A percentile compares a stretch with the other conserved stretches of the same genome.
phyloP scores from a whole-genome alignment of 2,329 filamentous ascomycete species.

The Ceratocystiopsis sp. region DNA sequence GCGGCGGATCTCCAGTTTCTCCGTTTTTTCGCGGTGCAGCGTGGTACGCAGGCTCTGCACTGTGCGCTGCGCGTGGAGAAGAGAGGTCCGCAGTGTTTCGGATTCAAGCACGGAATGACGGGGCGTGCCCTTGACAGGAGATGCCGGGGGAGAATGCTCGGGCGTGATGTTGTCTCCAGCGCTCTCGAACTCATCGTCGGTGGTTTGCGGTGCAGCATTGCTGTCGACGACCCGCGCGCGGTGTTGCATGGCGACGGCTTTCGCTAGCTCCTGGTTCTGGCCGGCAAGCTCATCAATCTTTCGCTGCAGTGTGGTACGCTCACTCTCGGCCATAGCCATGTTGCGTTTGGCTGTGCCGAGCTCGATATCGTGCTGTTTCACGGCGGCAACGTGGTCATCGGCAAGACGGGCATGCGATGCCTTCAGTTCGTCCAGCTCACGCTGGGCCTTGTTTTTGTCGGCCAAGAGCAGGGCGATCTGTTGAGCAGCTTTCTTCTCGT shows the following conservation, averaged over 20 bases:
- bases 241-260: conserved; percentile 54
- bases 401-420: conserved; percentile 58
- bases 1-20: conserved; percentile 88
- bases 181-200: conserved; percentile 46
- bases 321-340: conserved; percentile 59
- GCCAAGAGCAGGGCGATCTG: conserved; percentile 49
- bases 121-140: conserved; percentile 80
- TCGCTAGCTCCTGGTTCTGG: conserved; percentile 84
- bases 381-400: conserved; percentile 60
- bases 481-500: conserved; percentile 67
- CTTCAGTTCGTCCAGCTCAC: conserved; percentile 82
- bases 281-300: conserved; percentile 75
- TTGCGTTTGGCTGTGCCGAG: conserved; percentile 69
- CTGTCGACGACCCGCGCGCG: conserved; percentile 50
- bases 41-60: conserved; percentile 92
- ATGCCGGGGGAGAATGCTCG: conserved; percentile 79
- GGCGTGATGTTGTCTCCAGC: conserved; percentile 57
- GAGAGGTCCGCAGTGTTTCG: conserved; percentile 85
- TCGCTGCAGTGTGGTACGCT: conserved; percentile 60
- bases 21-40: conserved; percentile 93
- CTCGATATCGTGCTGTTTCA: conserved; percentile 81
- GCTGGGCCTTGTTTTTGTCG: conserved; percentile 63
- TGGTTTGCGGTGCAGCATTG: conserved; percentile 38
- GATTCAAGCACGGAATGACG: conserved; percentile 84
- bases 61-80: conserved; percentile 88